Evolutionary conservation across 495 filamentous ascomycete species (phyloP), one percentile per base, ranked within the genome.

Genomic region (Podospora pseudoanserina): DNA sequence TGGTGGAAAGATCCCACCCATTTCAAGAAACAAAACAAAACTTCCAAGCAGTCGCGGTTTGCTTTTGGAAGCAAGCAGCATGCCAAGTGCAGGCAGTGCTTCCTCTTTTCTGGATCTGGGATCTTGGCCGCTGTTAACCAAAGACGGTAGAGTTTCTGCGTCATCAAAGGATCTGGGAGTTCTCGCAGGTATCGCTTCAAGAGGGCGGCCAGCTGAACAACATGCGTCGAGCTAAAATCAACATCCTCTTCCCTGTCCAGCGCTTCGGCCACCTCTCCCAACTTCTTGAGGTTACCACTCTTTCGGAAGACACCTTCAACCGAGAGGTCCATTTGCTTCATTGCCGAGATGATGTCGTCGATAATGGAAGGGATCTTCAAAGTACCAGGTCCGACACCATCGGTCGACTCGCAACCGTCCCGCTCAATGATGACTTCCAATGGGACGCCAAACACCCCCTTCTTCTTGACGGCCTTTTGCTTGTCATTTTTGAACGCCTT

Each of bases 251-350:
- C 91, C 63, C 81, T 84, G 77, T 99, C 94, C 64, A 98, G 90
- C 71, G 87, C 81, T 55, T 94, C 92, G 30, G 90, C 87, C 20
- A 96, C 80, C 65, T 97, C 93, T 69, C 90, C 91, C 28, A 98
- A 84, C 63, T 92, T 89, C 73, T 91, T 90, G 76, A 99, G 97
- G 75, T 97, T 98, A 67, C 95, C 95, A 74, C 97, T 99, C 84
- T 99, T 99, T 65, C 95, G 90, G 86, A 99, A 99, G 60, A 99
- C 94, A 74, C 96, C 96, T 75, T 99, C 95, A 7, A 98, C 92
- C 19, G 93, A 96, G 85, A 99, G 96, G 79, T 99, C 95, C 93
- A 98, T 99, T 75, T 92, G 94, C 70, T 92, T 88, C 92, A 99
- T 95, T 30, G 94, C 92, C 5, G 91, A 91, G 16, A 98, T 87